Conservation (phyloP, 1,284 basidiomycete genomes). For the Cutaneotrichosporon sp. region DNA sequence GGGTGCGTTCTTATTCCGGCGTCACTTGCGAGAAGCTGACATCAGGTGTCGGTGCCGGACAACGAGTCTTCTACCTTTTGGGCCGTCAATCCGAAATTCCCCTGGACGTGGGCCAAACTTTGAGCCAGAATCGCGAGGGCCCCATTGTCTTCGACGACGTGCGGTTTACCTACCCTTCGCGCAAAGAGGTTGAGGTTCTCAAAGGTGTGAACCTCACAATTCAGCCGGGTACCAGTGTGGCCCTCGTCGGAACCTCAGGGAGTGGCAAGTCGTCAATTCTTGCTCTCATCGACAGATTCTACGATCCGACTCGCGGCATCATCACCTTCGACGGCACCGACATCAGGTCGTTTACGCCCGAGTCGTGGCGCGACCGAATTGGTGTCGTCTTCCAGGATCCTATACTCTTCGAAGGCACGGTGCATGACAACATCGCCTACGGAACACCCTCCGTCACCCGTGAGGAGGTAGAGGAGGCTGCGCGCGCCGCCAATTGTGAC, state of each 20-base stretch:
- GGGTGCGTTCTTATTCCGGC: conserved; percentile 8
- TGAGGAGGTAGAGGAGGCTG: conserved; percentile 80
- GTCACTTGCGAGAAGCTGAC: too few relatives aligned
- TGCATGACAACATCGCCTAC: conserved; percentile 90
- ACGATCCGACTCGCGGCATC: conserved; percentile 78
- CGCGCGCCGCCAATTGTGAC: conserved; percentile 86
- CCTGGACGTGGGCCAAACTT: conserved; percentile 57
- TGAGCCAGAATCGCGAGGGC: conserved; percentile 59
- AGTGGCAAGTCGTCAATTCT: conserved; percentile 90
- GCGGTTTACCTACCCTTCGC: conserved; percentile 78
- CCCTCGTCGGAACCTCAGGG: conserved; percentile 85
- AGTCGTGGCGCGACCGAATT: conserved; percentile 79
- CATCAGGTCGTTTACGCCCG: conserved; percentile 73
- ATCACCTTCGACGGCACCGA: conserved; percentile 84
- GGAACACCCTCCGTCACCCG: conserved; percentile 69
- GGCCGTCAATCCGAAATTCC: conserved; percentile 71
- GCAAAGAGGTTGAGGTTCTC: conserved; percentile 70
- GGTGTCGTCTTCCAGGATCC: conserved; percentile 76
- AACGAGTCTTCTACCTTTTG: conserved; percentile 86
- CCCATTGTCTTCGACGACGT: conserved; percentile 72
- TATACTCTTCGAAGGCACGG: conserved; percentile 64
- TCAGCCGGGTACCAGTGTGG: conserved; percentile 76
- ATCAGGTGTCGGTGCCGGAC: conserved; percentile 70
- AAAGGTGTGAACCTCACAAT: conserved; percentile 73
- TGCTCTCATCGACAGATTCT: conserved; percentile 81